phyloP scores from a whole-genome alignment of 371 early-diverging fungal species.

The Circinella umbellata region DNA sequence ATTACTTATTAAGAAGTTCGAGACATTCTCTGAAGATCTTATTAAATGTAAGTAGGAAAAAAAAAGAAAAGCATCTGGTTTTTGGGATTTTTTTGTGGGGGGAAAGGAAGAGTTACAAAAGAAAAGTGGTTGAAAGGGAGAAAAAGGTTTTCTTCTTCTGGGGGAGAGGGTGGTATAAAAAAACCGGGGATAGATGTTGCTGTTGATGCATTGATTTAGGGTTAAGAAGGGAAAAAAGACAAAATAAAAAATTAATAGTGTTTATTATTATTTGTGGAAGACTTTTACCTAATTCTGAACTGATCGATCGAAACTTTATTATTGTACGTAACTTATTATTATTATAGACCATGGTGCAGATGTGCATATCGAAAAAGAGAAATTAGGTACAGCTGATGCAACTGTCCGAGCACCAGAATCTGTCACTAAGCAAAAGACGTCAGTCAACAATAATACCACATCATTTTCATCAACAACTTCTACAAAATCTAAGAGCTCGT shows the following conservation, averaged over 20 bases:
- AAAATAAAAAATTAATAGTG: no score
- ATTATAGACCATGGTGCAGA: slow-evolving; percentile 79
- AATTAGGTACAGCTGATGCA: slow-evolving; percentile 44
- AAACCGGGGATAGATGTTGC: no score
- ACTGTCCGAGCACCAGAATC: slow-evolving; percentile 33
- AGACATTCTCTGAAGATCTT: slow-evolving; percentile 73
- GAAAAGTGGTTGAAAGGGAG: background rate
- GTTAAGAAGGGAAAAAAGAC: background rate
- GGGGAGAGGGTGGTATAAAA: no score
- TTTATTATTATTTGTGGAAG: no score
- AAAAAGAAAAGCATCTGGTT: background rate
- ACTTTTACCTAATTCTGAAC: background rate
- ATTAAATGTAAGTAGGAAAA: slow-evolving; percentile 59
- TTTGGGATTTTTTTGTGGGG: background rate
- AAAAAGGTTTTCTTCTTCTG: no score
- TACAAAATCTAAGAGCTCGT: background rate
- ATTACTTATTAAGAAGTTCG: slow-evolving; percentile 66
- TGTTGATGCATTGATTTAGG: background rate
- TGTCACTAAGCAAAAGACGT: slow-evolving; percentile 26
- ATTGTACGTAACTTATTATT: background rate
- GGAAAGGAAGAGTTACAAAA: background rate
- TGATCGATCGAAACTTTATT: slow-evolving; percentile 5
- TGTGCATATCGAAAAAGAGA: slow-evolving; percentile 79
- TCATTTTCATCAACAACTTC: slow-evolving; percentile 12
- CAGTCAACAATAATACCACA: slow-evolving; percentile 23